Percentiles rank a stretch among this genome's conserved stretches.
phyloP scores from a whole-genome alignment of 345 rosid species.

The Gossypium stocksii region DNA sequence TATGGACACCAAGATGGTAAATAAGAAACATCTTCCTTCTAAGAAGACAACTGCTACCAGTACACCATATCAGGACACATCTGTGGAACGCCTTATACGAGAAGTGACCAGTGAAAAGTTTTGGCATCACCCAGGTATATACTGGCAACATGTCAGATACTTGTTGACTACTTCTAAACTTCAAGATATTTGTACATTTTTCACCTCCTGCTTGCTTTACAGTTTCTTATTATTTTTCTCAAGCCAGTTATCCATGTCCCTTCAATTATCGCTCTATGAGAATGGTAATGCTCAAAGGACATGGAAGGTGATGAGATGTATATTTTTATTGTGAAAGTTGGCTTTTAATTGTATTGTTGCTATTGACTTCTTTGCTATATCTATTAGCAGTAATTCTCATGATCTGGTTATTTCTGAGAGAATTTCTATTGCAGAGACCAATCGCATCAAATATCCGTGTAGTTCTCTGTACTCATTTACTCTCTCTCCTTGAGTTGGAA shows the following conservation, averaged over 20 bases:
- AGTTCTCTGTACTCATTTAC: constrained; percentile 6
- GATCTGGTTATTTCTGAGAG: background rate
- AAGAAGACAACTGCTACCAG: constrained; percentile 48
- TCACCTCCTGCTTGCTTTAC: constrained; percentile 14
- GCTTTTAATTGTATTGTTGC: constrained; percentile 11
- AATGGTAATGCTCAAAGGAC: constrained; percentile 36
- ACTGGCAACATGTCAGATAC: background rate
- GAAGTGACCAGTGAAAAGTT: constrained; percentile 93
- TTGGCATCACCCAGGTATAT: constrained; percentile 84
- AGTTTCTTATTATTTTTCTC: constrained; percentile 21
- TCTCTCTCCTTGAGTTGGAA: background rate
- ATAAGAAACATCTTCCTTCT: constrained; percentile 58
- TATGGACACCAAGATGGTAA: constrained; percentile 61
- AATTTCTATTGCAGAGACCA: background rate
- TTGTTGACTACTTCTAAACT: background rate
- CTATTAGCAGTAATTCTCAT: background rate
- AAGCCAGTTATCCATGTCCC: constrained; percentile 36
- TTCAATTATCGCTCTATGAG: constrained; percentile 32
- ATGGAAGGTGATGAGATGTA: constrained; percentile 31
- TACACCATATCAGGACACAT: constrained; percentile 76
- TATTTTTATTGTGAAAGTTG: constrained; percentile 18
- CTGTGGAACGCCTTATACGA: constrained; percentile 98
- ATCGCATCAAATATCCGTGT: background rate
- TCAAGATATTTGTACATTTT: background rate
- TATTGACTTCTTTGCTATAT: constrained; percentile 12